phyloP scores from a whole-genome alignment of 2,329 filamentous ascomycete species.

The Phaeosphaeria sp. region DNA sequence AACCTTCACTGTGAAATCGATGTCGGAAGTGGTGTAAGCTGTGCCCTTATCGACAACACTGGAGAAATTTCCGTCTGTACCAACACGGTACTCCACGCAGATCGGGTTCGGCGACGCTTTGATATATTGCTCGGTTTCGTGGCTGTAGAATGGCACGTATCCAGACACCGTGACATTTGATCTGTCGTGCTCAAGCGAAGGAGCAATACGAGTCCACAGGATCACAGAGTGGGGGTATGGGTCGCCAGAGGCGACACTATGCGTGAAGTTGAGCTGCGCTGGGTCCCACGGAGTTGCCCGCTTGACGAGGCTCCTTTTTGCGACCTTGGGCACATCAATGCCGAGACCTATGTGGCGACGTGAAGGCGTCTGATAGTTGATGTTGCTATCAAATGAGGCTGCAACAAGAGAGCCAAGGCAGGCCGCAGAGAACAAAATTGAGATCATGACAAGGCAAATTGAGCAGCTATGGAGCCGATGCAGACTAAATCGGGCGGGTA shows the following conservation, averaged over 20 bases:
- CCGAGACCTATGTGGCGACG: constrained; percentile 68
- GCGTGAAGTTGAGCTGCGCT: constrained; percentile 41
- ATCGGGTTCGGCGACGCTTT: constrained; percentile 65
- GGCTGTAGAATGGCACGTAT: constrained; percentile 59
- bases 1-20: constrained; percentile 78
- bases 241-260: constrained; percentile 58
- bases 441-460: constrained; percentile 16
- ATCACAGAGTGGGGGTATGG: constrained; percentile 53
- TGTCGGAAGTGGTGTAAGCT: constrained; percentile 74
- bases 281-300: constrained; percentile 46
- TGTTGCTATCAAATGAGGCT: constrained; percentile 52
- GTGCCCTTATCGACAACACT: constrained; percentile 63
- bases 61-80: constrained; percentile 55
- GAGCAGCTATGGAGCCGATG: neutral
- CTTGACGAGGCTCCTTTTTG: constrained; percentile 55
- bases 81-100: constrained; percentile 71
- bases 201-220: constrained; percentile 46
- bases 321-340: constrained; percentile 66
- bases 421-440: constrained; percentile 18
- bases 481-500: neutral
- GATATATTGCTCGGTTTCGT: constrained; percentile 62
- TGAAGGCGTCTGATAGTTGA: constrained; percentile 73
- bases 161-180: constrained; percentile 63
- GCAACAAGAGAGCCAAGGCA: constrained; percentile 20
- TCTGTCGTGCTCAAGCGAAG: constrained; percentile 48